These are phyloP conservation scores for Lipomyces yamadae DNA, from an alignment of 805 yeast species.

Conservation along the genomic window DNA sequence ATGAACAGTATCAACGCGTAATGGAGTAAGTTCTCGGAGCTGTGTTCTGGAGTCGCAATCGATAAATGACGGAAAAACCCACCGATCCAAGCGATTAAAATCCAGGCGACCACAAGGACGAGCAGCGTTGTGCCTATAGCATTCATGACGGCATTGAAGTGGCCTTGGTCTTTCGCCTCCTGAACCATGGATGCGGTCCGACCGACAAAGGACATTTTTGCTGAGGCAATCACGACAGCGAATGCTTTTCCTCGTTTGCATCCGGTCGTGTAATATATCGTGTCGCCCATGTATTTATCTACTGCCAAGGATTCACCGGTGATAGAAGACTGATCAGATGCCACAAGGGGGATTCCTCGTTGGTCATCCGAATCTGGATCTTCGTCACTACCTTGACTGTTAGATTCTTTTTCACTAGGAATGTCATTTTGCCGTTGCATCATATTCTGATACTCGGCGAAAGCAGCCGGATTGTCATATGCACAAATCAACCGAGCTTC, in stretches of 20 bases:
- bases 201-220: constrained; percentile 95
- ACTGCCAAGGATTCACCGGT: constrained; percentile 97
- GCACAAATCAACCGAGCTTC: constrained; percentile 73
- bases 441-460: constrained; percentile 45
- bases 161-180: constrained; percentile 92
- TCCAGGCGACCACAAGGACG: constrained; percentile 84
- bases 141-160: constrained; percentile 95
- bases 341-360: not conserved
- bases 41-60: constrained; percentile 65
- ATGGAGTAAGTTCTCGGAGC: constrained; percentile 68
- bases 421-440: not conserved
- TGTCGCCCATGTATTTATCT: constrained; percentile 88
- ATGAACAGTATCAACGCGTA: constrained; percentile 94
- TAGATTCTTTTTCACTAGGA: too few relatives aligned
- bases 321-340: constrained; percentile 84
- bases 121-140: constrained; percentile 93
- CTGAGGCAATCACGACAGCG: constrained; percentile 93
- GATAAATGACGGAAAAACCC: constrained; percentile 89
- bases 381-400: constrained; percentile 25
- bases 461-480: constrained; percentile 48
- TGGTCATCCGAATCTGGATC: constrained; percentile 37
- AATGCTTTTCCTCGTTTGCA: constrained; percentile 95
- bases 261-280: constrained; percentile 88
- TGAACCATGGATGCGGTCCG: constrained; percentile 95
- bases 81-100: constrained; percentile 89